phyloP scores from a whole-genome alignment of 345 rosid genomes.

The Melastoma malabathricum region DNA sequence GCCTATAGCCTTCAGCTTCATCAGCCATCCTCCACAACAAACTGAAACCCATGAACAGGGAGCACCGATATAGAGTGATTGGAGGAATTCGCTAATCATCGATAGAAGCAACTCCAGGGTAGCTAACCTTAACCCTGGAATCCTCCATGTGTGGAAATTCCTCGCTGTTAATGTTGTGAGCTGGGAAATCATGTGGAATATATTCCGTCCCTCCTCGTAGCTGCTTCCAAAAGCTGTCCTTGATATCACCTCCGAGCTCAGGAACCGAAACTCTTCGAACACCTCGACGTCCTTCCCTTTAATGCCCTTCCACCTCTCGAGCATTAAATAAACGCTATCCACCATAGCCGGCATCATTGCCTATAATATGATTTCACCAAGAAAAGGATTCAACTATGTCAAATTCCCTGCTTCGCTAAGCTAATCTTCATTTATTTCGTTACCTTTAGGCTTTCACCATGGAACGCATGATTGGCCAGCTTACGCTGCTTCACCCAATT shows the following conservation, averaged over 20 bases:
- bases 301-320: constrained; percentile 23
- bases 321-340: constrained; percentile 26
- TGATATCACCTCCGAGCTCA: constrained; percentile 36
- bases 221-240: constrained; percentile 42
- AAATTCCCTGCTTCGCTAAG: too few species aligned
- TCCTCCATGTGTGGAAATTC: too few species aligned
- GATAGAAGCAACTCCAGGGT: too few species aligned
- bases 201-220: constrained; percentile 25
- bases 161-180: too few species aligned
- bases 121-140: too few species aligned
- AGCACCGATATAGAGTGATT: too few species aligned
- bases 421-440: neutral
- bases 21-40: constrained; percentile 12
- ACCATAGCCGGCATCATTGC: constrained; percentile 23
- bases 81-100: too few species aligned
- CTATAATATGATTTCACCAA: constrained; percentile 6
- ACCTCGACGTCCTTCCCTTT: constrained; percentile 31
- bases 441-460: constrained; percentile 32
- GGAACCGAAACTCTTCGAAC: constrained; percentile 17
- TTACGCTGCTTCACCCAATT: constrained; percentile 33
- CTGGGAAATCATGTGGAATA: constrained; percentile 15
- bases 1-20: constrained; percentile 14
- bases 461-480: constrained; percentile 36
- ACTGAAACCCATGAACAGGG: constrained; percentile 9
- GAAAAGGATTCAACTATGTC: neutral